Percentiles rank a stretch among this genome's conserved stretches.
Conservation (phyloP, 129 eudicot species). For the carrot (Daucus carota) region DH1_v3.0 NC_030387.2:34772501-34773000, state of each 20-base stretch:
- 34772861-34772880: conserved; percentile 85
- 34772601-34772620: conserved; percentile 64
- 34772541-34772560: neutral
- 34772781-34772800: neutral
- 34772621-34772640: conserved; percentile 69
- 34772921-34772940: conserved; percentile 86
- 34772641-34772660: conserved; percentile 49
- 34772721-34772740: neutral
- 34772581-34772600: neutral
- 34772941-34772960: conserved; percentile 80
- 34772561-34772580: neutral
- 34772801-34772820: conserved; percentile 34
- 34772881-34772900: conserved; percentile 99
- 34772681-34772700: conserved; percentile 91
- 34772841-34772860: conserved; percentile 54
- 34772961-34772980: conserved; percentile 93
- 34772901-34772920: conserved; percentile 87
- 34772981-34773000: conserved; percentile 84
- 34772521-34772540: conserved; percentile 33
- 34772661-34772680: conserved; percentile 78
- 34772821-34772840: conserved; percentile 88
- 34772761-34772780: neutral
- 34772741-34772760: neutral
- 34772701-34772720: conserved; percentile 65
- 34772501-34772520: conserved; percentile 69